Conservation (phyloP, 192 early-diverging fungal species). For the Spinellus fusiger region DNA sequence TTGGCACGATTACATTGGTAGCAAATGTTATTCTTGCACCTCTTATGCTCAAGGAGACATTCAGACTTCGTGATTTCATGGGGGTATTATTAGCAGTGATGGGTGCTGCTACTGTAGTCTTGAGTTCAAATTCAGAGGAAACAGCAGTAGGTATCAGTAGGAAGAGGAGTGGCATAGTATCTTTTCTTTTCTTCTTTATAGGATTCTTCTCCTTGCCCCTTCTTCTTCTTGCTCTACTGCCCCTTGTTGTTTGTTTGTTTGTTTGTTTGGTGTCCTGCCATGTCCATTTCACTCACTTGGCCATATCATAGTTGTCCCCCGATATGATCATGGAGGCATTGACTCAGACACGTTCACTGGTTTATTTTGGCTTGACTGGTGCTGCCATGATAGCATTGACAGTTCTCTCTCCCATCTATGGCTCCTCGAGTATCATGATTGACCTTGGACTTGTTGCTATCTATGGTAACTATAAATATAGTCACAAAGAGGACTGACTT, state of each 20-base stretch:
- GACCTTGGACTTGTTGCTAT: slow-evolving; percentile 64
- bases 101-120: slow-evolving; percentile 58
- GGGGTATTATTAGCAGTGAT: slow-evolving; percentile 58
- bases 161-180: not conserved
- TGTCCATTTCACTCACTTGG: no score
- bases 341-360: slow-evolving; percentile 41
- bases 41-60: slow-evolving; percentile 57
- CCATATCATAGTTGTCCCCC: slow-evolving; percentile 49
- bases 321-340: slow-evolving; percentile 45
- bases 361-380: slow-evolving; percentile 47
- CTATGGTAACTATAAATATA: slow-evolving; percentile 41
- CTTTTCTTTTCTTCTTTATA: not conserved
- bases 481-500: not conserved
- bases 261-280: no score
- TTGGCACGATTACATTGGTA: slow-evolving; percentile 68
- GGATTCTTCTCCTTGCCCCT: not conserved
- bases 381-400: slow-evolving; percentile 29
- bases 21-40: slow-evolving; percentile 69
- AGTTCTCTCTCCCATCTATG: slow-evolving; percentile 40
- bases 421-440: slow-evolving; percentile 49
- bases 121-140: slow-evolving; percentile 54
- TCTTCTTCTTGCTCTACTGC: not conserved
- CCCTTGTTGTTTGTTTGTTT: no score
- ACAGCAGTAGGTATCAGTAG: slow-evolving; percentile 30
- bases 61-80: slow-evolving; percentile 50